phyloP scores from a whole-genome alignment of 176 grass and related monocot species.

The Poa pratensis region DNA sequence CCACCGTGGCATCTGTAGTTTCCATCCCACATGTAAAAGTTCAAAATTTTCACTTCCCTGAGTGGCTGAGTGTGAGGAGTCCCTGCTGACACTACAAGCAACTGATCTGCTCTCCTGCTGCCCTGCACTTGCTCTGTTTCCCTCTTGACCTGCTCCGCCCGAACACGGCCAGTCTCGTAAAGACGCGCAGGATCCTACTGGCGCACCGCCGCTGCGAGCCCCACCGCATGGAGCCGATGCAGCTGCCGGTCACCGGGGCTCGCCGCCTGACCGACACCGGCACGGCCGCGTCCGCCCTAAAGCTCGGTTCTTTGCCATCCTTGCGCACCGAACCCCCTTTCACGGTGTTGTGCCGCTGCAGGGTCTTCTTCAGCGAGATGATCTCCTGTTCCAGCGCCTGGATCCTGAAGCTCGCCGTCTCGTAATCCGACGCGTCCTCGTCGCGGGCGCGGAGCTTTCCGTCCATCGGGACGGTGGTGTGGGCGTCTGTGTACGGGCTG shows the following conservation, averaged over 20 bases:
- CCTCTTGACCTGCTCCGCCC: slow-evolving; percentile 56
- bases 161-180: slow-evolving; percentile 81
- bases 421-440: slow-evolving; percentile 54
- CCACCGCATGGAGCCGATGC: slow-evolving; percentile 84
- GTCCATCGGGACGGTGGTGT: slow-evolving; percentile 30
- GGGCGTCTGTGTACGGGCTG: slow-evolving; percentile 45
- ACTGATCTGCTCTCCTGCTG: slow-evolving; percentile 33
- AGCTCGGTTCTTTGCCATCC: slow-evolving; percentile 50
- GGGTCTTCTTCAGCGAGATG: slow-evolving; percentile 70
- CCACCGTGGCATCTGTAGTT: background rate
- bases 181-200: slow-evolving; percentile 71
- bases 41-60: background rate
- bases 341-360: slow-evolving; percentile 59
- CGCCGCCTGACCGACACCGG: slow-evolving; percentile 43
- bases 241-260: slow-evolving; percentile 53
- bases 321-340: slow-evolving; percentile 43
- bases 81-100: slow-evolving; percentile 33
- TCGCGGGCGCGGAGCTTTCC: slow-evolving; percentile 39
- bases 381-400: slow-evolving; percentile 87
- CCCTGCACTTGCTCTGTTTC: slow-evolving; percentile 58
- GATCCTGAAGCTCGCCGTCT: slow-evolving; percentile 83
- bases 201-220: slow-evolving; percentile 72
- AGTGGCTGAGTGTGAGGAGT: background rate
- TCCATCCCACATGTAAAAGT: slow-evolving; percentile 9
- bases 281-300: slow-evolving; percentile 33